Evolutionary conservation across 2,329 filamentous ascomycete species (phyloP).

Genomic region (Ophiostoma quercus): DNA sequence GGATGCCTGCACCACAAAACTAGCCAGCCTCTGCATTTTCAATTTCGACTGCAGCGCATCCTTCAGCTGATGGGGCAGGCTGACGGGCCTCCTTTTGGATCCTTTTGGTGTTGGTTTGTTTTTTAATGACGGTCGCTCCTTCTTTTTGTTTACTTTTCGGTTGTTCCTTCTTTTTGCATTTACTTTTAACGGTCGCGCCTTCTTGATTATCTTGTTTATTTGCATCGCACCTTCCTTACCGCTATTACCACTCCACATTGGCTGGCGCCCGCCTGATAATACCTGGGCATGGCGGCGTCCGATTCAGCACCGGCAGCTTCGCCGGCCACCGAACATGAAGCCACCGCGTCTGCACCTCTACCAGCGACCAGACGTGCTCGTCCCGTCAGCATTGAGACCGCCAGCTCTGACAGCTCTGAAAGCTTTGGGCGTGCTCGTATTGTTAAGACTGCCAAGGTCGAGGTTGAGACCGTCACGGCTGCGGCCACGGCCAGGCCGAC

Average conservation of each 20-base stretch:
- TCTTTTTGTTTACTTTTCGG: background rate
- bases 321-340: background rate
- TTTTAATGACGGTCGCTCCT: background rate
- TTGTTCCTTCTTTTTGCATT: background rate
- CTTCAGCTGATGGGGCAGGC: background rate
- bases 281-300: background rate
- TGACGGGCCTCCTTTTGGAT: no score
- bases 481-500: no score
- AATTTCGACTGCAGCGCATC: background rate
- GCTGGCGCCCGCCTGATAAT: no score
- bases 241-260: no score
- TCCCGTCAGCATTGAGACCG: background rate
- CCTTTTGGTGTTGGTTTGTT: background rate
- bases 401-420: background rate
- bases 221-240: no score
- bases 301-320: background rate
- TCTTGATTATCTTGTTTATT: background rate
- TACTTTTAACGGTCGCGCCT: background rate
- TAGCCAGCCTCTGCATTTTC: background rate
- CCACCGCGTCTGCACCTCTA: background rate
- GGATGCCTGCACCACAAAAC: background rate
- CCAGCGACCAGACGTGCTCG: background rate
- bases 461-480: background rate
- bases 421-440: background rate
- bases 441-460: background rate